Percentiles rank a stretch among this genome's conserved stretches.
phyloP scores from a whole-genome alignment of 805 yeast species.

The Ogataea henricii region DNA sequence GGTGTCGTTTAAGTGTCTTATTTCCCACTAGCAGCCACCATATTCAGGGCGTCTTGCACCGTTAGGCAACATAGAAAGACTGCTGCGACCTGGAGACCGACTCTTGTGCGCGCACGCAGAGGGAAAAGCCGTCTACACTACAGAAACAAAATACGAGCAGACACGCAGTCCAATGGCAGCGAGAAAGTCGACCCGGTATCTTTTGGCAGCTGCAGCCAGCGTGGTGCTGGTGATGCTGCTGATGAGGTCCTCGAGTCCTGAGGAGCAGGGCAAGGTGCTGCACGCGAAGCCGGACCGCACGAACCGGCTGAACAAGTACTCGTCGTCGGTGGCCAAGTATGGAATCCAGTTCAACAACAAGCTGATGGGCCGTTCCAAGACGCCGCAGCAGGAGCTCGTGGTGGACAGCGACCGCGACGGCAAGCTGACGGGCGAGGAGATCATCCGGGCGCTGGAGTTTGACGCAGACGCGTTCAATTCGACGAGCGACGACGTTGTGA shows the following conservation, averaged over 20 bases:
- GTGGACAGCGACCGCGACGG: slow-evolving; percentile 25
- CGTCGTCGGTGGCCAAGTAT: slow-evolving; percentile 25
- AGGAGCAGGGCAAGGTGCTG: slow-evolving; percentile 6
- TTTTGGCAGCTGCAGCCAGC: slow-evolving; percentile 17
- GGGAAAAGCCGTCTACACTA: not conserved
- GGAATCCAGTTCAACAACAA: slow-evolving; percentile 33
- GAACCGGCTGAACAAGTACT: slow-evolving; percentile 23
- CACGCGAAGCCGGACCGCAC: slow-evolving; percentile 11
- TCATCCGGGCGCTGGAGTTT: slow-evolving; percentile 28
- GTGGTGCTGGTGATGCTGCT: slow-evolving; percentile 12
- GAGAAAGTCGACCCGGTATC: slow-evolving; percentile 28
- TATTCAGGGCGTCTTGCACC: not conserved
- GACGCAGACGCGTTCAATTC: slow-evolving; percentile 23
- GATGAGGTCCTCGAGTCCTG: slow-evolving; percentile 6
- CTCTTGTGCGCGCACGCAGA: not conserved
- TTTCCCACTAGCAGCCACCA: not conserved
- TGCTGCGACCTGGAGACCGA: not conserved
- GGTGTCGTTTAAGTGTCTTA: slow-evolving; percentile 4
- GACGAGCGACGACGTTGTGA: slow-evolving; percentile 33
- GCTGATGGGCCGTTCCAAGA: slow-evolving; percentile 27
- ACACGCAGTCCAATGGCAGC: slow-evolving; percentile 14
- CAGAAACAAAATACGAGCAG: too few relatives aligned
- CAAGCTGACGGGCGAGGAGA: slow-evolving; percentile 29
- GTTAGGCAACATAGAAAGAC: not conserved
- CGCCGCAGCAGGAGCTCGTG: slow-evolving; percentile 14